Percentiles rank a stretch among this genome's conserved stretches.
phyloP scores from a whole-genome alignment of 164 flowering plant species.

The Chimonanthus praecox region DNA sequence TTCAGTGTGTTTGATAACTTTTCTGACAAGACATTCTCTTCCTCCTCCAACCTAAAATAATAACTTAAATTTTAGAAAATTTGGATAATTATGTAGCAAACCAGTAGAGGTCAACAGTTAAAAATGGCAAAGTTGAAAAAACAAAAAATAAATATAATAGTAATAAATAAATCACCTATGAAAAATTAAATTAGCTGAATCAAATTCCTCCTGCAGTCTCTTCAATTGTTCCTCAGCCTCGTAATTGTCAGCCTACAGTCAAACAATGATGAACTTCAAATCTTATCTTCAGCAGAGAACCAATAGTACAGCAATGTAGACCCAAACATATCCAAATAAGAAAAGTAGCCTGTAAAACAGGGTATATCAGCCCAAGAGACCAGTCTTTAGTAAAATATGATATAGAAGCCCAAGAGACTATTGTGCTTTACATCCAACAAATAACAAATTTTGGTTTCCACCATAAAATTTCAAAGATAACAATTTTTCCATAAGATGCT shows the following conservation, averaged over 20 bases:
- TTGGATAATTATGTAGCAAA: background rate
- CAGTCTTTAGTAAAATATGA: background rate
- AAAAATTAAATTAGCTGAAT: conserved; percentile 32
- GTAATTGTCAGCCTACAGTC: conserved; percentile 60
- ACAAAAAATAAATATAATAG: background rate
- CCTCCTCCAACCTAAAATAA: conserved; percentile 56
- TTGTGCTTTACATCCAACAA: background rate
- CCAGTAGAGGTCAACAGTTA: background rate
- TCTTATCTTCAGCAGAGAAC: background rate
- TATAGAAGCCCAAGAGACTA: background rate
- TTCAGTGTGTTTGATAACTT: conserved; percentile 21
- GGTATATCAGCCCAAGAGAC: background rate
- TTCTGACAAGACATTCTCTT: conserved; percentile 46
- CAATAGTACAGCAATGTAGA: background rate
- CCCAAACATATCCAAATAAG: background rate
- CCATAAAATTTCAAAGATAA: too few relatives aligned
- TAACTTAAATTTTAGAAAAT: background rate
- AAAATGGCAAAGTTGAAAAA: background rate
- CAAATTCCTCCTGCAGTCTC: conserved; percentile 45
- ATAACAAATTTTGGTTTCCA: too few relatives aligned
- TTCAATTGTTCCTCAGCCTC: conserved; percentile 53
- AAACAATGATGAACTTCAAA: background rate
- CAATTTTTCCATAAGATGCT: too few relatives aligned
- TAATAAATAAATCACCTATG: conserved; percentile 33
- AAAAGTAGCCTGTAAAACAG: background rate